Base-by-base conservation (phyloP, 2,329 filamentous ascomycete genomes). In the Colletotrichum sp. region DNA sequence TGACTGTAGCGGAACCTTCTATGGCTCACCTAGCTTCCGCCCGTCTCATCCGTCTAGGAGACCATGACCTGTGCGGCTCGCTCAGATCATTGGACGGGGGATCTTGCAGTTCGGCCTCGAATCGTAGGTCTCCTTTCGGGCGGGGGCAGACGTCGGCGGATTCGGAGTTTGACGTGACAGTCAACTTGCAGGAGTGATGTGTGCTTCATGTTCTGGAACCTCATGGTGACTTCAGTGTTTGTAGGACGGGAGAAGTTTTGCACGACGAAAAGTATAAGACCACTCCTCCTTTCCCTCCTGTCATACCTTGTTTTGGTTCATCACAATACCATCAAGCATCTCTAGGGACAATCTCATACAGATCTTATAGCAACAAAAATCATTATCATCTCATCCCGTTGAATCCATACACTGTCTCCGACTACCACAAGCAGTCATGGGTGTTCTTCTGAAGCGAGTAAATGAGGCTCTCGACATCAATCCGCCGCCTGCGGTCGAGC, bases 401-500 rank as follows among this genome's bases (percentile, higher is more conserved):
- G 15, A 28, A 25, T 18, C 15, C 7, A 55, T 5, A 68, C n/a
- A 15, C 15, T 18, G 15, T 16, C 25, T 25, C 13, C 58, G 18
- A 18, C 25, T 13, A 68, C 32, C 58, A 61, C 30, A 8, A 15
- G 10, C 61, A 74, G 79, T 72, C 61, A 87, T 87, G 85, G 76
- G 78, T 34, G 69, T 79, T 66, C 76, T 86, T 28, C 68, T 79
- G n/a, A 18, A 77, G 39, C 81, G 84, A 70, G 81, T 75, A 58
- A 90, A 91, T 81, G 83, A 87, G 60, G 88, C 87, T 27, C 83
- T 91, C 48, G 76, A 82, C 39, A 80, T 86, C 81, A 89, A 91
- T 83, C 88, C 87, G 4, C 84, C 86, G 0, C 77, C 75, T 4
- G 86, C 86, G 10, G 82, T 84, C 22, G 79, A 82, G 55, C 81